Evolutionary conservation across 768 basidiomycete genomes (phyloP).

Genomic region (Leccinellum albellum): DNA sequence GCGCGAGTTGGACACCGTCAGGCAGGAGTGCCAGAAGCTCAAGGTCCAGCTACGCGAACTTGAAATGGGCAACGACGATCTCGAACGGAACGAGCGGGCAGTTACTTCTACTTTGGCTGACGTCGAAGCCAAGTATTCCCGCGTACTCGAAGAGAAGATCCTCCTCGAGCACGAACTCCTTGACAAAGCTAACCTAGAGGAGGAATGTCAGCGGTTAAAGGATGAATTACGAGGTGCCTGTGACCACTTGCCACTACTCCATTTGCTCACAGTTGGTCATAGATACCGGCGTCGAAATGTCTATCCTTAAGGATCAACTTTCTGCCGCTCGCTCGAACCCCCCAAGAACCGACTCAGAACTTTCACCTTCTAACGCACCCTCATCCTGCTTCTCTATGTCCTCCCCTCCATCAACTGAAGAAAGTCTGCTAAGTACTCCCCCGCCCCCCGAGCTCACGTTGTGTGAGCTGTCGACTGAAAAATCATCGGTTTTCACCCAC

Average conservation of each 20-base stretch:
- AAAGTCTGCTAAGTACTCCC: slow-evolving; percentile 55
- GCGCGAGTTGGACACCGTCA: slow-evolving; percentile 79
- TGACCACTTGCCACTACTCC: slow-evolving; percentile 10
- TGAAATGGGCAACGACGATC: slow-evolving; percentile 97
- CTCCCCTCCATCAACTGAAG: slow-evolving; percentile 36
- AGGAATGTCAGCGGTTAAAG: slow-evolving; percentile 84
- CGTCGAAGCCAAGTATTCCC: slow-evolving; percentile 84
- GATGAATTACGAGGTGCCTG: slow-evolving; percentile 90
- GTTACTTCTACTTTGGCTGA: slow-evolving; percentile 79
- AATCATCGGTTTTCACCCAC: slow-evolving; percentile 37
- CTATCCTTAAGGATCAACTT: slow-evolving; percentile 77
- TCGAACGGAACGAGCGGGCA: slow-evolving; percentile 91
- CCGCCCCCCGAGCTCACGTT: slow-evolving; percentile 60
- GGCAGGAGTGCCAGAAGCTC: slow-evolving; percentile 66
- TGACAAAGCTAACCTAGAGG: slow-evolving; percentile 85
- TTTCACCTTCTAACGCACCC: slow-evolving; percentile 25
- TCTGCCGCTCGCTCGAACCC: slow-evolving; percentile 35
- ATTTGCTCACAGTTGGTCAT: slow-evolving; percentile 15
- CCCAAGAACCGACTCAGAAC: slow-evolving; percentile 24
- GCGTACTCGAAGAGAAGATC: slow-evolving; percentile 94
- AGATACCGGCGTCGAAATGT: slow-evolving; percentile 86
- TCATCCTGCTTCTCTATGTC: slow-evolving; percentile 36
- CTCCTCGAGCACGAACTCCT: slow-evolving; percentile 93
- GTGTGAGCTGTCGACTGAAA: slow-evolving; percentile 49
- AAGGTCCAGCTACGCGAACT: slow-evolving; percentile 81